Evolutionary conservation across 1,284 basidiomycete genomes (phyloP), one percentile per base, ranked within the genome.

Genomic region (Trichosporon sp.): DNA sequence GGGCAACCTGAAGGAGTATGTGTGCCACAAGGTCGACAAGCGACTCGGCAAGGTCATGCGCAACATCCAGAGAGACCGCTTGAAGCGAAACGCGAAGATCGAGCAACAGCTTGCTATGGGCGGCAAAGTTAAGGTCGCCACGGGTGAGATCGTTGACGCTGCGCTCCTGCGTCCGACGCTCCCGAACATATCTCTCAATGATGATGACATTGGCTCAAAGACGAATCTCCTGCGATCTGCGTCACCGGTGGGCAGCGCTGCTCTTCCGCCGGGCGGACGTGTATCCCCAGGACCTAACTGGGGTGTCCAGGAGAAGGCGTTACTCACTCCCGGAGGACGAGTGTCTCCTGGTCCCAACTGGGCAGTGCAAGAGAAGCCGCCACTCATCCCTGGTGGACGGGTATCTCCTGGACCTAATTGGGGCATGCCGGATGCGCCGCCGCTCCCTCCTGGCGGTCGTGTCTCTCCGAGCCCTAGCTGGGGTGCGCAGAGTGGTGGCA

Each of bases 1-100:
- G 76, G 94, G 94, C 34, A 97, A 97, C 80, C 82, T 97, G 61
- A 95, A 95, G 87, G 95, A 98, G 85, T 98, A 96, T 81, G 93
- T 92, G 79, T 98, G 95, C 81, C 92, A 98, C 83, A 97, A 98
- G 82, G 92, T 97, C 62, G 95, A 98, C 83, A 97, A 96, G 88
- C 90, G 95, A 70, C 97, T 99, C 71, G 86, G 88, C 63, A 91
- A 90, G 76, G 88, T 98, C 67, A 94, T 99, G 83, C 93, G 92
- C 78, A 88, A 90, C 72, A 90, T 90, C 80, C 90, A 91, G 74
- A 91, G 91, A 78, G 88, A 93, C 73, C 88, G 95, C 37, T 83
- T 93, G 40, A 87, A 86, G 7, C 89, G 90, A 71, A 89, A 92
- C 62, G 88, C 88, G 14, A 90, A 88, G 62, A 84, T 91, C 40